phyloP scores from a whole-genome alignment of 768 basidiomycete species.

The Hortiboletus flavorubellus region DNA sequence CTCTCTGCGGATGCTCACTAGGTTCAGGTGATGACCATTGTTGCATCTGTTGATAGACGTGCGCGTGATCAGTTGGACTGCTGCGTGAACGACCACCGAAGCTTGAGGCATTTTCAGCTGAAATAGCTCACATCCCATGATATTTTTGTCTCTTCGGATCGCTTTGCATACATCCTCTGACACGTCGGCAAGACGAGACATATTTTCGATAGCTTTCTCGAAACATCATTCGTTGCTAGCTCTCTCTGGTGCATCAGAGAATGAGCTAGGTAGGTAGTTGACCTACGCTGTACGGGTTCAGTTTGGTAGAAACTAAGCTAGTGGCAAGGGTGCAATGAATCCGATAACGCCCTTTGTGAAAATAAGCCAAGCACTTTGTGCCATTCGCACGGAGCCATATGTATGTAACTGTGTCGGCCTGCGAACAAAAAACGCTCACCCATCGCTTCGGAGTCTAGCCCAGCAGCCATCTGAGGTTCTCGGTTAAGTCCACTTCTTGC shows the following conservation, averaged over 20 bases:
- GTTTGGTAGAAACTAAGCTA: background rate
- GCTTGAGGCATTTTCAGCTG: background rate
- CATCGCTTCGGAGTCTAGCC: constrained; percentile 3
- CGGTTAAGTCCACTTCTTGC: background rate
- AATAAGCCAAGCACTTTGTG: constrained; percentile 25
- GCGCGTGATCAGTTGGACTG: constrained; percentile 9
- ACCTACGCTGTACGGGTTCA: background rate
- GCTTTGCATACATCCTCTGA: background rate
- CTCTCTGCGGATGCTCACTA: background rate
- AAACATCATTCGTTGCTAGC: background rate
- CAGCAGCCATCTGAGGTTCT: background rate
- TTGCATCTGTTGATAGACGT: constrained; percentile 18
- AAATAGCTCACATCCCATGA: background rate
- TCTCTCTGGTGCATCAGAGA: background rate
- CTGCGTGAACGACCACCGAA: background rate
- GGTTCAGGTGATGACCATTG: background rate
- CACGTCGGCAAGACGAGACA: background rate
- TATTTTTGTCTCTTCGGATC: background rate
- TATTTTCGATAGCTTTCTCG: background rate
- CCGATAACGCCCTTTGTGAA: constrained; percentile 11
- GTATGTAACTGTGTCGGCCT: background rate
- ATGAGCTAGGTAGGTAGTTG: constrained; percentile 7
- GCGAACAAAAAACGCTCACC: background rate
- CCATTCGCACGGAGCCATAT: constrained; percentile 11
- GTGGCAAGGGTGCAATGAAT: background rate